Evolutionary conservation across 768 basidiomycete species (phyloP), one percentile per base, ranked within the genome.

Genomic region (Boletus insuetus): DNA sequence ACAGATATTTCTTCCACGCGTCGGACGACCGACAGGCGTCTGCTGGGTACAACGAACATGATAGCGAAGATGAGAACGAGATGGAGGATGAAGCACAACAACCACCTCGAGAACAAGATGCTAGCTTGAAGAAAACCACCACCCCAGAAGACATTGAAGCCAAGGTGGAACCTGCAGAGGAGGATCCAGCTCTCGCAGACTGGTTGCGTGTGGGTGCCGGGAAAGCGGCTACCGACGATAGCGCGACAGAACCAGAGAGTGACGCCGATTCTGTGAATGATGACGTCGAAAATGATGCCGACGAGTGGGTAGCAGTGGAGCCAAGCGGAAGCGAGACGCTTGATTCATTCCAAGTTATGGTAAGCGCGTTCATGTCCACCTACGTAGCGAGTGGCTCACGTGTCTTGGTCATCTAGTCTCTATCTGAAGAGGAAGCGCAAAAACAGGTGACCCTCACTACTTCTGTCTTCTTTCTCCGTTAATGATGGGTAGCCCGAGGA

Each of bases 1-100:
- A 49, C 51, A 91, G 89, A 65, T 91, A 91, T 67, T 90, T 91
- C 70, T 91, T 91, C 73, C 82, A 88, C 63, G 84, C 89, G 5
- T 87, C 84, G 0, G 69, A 74, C 2, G 71, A 69, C 7, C 78
- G 86, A 38, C 74, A 69, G 58, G 70, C 74, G 17, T 73, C 70
- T 11, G 76, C 79, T 1, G 86, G 84, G 35, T 90, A 85, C 60
- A 66, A 71, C 13, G 55, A 77, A 44, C 75, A 72, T 16, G 77
- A 73, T 46, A 72, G 66, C 19, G 65, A 70, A 17, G 73, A 73
- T 19, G 73, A 73, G 29, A 73, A 73, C 0, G 63, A 62, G 26
- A 61, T 59, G 52, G 52, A n/a, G 3, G 60, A 63, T 13, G 49
- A 37, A 46, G 32, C 26, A 6, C 59, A 44, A 31, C 42, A 41